Conservation (phyloP, 495 filamentous ascomycete genomes). For the Thermothielavioides terrestris region DNA sequence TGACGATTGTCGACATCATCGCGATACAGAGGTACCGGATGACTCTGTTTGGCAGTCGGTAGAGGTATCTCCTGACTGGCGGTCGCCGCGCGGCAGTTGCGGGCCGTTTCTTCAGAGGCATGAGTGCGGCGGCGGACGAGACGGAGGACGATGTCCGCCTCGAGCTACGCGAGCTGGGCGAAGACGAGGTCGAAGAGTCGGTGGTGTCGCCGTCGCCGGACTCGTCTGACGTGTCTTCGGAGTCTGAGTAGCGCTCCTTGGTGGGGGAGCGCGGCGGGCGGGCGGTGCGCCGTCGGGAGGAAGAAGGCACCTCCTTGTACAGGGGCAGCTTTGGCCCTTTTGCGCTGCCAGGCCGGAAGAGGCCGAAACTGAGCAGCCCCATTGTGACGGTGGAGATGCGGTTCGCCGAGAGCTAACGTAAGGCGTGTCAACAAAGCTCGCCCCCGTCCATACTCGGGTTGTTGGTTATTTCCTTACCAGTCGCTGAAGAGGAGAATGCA, state of each 20-base stretch:
- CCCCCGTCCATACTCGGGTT: too few relatives aligned
- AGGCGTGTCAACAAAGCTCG: neutral
- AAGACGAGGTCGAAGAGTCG: conserved; percentile 31
- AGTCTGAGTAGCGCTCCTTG: conserved; percentile 39
- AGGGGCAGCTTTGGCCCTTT: conserved; percentile 34
- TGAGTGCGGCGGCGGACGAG: conserved; percentile 41
- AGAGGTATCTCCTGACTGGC: conserved; percentile 38
- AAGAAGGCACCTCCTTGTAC: conserved; percentile 29
- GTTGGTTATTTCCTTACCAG: too few relatives aligned
- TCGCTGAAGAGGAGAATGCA: too few relatives aligned
- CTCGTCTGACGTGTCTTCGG: conserved; percentile 35
- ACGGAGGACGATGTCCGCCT: conserved; percentile 47
- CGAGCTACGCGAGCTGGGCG: conserved; percentile 34
- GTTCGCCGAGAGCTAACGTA: neutral
- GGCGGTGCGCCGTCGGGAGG: conserved; percentile 4
- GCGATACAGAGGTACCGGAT: conserved; percentile 64
- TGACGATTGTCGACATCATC: conserved; percentile 55
- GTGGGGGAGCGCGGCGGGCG: conserved; percentile 14
- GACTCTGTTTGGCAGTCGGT: conserved; percentile 54
- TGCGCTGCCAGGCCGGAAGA: conserved; percentile 28
- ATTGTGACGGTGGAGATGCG: conserved; percentile 3
- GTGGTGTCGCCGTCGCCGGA: conserved; percentile 36
- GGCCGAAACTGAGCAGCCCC: conserved; percentile 24
- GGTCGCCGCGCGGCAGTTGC: conserved; percentile 29
- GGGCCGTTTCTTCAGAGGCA: conserved; percentile 41